phyloP scores from a whole-genome alignment of 2,329 filamentous ascomycete genomes.

The Trichoderma afroharzianum region DNA sequence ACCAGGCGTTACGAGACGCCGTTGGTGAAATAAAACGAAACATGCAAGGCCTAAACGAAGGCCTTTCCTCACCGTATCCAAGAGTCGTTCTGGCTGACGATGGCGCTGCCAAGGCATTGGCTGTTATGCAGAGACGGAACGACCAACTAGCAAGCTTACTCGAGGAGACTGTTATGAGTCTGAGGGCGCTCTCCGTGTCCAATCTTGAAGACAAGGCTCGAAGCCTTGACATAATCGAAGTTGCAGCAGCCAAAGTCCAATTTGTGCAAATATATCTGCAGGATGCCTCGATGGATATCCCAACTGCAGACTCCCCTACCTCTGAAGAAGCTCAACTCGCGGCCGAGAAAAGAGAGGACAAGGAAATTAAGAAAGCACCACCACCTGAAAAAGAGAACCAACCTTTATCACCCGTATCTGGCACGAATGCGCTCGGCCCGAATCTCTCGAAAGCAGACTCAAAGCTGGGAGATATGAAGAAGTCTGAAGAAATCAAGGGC shows the following conservation, averaged over 20 bases:
- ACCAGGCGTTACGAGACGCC: slow-evolving; percentile 75
- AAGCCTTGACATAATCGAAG: slow-evolving; percentile 52
- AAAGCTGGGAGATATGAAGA: neutral
- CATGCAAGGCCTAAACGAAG: slow-evolving; percentile 63
- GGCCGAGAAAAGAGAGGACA: neutral
- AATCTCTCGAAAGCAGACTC: neutral
- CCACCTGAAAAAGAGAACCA: neutral
- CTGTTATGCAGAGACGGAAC: slow-evolving; percentile 61
- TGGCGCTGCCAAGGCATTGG: slow-evolving; percentile 36
- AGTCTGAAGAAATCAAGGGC: neutral
- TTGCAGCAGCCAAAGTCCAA: slow-evolving; percentile 60
- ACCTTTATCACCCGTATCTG: neutral
- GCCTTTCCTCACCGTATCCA: slow-evolving; percentile 40
- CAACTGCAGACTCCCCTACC: slow-evolving; percentile 20
- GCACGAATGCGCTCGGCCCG: neutral
- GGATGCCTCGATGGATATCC: slow-evolving; percentile 52
- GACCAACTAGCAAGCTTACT: slow-evolving; percentile 64
- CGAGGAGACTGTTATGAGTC: slow-evolving; percentile 59
- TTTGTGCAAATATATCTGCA: slow-evolving; percentile 61
- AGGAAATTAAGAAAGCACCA: neutral
- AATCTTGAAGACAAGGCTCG: slow-evolving; percentile 47
- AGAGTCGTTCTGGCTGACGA: slow-evolving; percentile 36
- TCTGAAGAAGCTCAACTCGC: neutral
- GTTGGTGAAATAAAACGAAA: slow-evolving; percentile 77
- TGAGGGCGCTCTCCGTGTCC: slow-evolving; percentile 57